Percentiles rank a stretch among this genome's conserved stretches.
Conservation (phyloP, 179 eudicot genomes). For the Silene noctiflora region DNA sequence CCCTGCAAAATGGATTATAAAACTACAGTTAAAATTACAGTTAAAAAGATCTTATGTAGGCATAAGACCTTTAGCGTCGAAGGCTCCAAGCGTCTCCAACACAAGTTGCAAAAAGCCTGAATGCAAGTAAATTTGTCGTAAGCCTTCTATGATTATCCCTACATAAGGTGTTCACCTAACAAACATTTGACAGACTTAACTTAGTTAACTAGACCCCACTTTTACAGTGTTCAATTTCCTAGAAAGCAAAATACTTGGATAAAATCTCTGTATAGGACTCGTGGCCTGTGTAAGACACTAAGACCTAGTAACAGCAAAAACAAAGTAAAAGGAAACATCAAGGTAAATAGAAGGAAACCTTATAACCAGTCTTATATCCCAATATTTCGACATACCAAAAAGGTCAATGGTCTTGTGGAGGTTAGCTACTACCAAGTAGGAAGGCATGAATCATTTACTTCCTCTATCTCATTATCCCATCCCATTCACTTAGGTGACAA, state of each 20-base stretch:
- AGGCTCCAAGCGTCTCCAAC: too few species aligned
- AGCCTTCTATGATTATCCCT: background rate
- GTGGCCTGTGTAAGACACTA: too few species aligned
- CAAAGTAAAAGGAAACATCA: background rate
- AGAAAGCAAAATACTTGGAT: background rate
- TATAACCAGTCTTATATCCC: too few species aligned
- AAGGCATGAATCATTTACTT: background rate
- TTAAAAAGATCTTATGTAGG: background rate
- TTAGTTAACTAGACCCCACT: background rate
- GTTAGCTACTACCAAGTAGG: background rate
- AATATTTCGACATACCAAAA: background rate
- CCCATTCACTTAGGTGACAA: too few species aligned
- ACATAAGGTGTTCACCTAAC: background rate
- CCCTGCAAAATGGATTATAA: constrained; percentile 42
- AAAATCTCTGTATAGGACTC: background rate
- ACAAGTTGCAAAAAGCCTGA: background rate
- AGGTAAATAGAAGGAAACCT: too few species aligned
- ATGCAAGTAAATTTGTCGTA: background rate
- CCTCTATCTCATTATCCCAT: too few species aligned
- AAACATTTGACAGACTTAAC: background rate
- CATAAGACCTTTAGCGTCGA: background rate
- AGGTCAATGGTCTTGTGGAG: background rate
- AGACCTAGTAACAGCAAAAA: background rate
- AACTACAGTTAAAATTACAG: background rate
- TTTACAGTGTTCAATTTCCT: background rate